These are phyloP conservation scores for Echites panduratus DNA, from an alignment of 257 asterid species.

Conservation along the genomic window DNA sequence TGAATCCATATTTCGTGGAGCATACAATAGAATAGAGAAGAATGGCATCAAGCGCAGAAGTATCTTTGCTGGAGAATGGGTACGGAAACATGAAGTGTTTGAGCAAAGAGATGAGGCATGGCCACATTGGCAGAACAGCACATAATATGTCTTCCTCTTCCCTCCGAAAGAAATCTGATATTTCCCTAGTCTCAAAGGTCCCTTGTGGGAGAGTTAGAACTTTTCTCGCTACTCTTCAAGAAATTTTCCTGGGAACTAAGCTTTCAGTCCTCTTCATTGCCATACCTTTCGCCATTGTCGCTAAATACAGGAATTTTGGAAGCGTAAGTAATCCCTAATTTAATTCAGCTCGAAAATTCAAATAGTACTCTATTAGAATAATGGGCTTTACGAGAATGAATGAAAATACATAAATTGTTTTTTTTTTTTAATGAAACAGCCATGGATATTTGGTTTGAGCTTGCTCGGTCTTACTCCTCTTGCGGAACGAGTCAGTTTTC, in stretches of 20 bases:
- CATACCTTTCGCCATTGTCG: constrained; percentile 69
- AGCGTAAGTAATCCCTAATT: constrained; percentile 29
- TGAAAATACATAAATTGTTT: not conserved
- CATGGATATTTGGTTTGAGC: constrained; percentile 89
- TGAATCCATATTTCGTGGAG: not conserved
- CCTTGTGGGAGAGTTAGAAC: constrained; percentile 31
- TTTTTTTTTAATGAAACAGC: constrained; percentile 27
- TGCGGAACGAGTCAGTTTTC: constrained; percentile 81
- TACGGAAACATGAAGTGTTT: constrained; percentile 38
- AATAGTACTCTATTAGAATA: too few species aligned
- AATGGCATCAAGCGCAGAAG: constrained; percentile 39
- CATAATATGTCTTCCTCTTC: constrained; percentile 71
- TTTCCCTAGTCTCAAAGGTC: constrained; percentile 42
- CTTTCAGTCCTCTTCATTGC: constrained; percentile 62
- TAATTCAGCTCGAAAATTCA: too few species aligned
- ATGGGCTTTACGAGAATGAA: too few species aligned
- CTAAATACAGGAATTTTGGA: constrained; percentile 36
- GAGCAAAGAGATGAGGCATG: constrained; percentile 48
- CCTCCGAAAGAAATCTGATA: constrained; percentile 72
- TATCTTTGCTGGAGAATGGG: constrained; percentile 50
- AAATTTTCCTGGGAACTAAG: constrained; percentile 76
- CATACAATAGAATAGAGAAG: not conserved
- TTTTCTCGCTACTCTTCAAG: constrained; percentile 54
- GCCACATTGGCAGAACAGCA: constrained; percentile 45
- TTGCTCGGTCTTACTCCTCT: constrained; percentile 84